phyloP scores from a whole-genome alignment of 2,329 filamentous ascomycete species.

The Pseudocercospora eumusae region DNA sequence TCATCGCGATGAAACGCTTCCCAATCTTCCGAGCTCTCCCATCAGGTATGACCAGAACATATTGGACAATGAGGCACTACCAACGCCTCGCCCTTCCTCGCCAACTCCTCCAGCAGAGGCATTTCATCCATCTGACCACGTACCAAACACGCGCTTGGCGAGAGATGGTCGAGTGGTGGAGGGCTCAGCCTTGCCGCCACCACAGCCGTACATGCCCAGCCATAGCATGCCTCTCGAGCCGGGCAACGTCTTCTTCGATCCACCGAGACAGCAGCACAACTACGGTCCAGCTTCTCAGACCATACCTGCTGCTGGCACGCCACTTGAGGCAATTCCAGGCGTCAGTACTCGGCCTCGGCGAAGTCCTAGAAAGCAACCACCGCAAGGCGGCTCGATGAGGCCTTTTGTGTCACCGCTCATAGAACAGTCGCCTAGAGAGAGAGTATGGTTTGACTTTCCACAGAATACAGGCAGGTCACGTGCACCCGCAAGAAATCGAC shows the following conservation, averaged over 20 bases:
- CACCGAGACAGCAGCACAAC: slow-evolving; percentile 13
- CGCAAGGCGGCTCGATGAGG: slow-evolving; percentile 30
- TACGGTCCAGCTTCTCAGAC: slow-evolving; percentile 15
- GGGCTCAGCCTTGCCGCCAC: slow-evolving; percentile 20
- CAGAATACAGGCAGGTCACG: slow-evolving; percentile 23
- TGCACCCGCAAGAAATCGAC: slow-evolving; percentile 9
- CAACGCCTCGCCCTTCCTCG: slow-evolving; percentile 39
- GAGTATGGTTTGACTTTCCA: slow-evolving; percentile 38
- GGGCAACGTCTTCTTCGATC: background rate
- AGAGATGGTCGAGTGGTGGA: slow-evolving; percentile 29
- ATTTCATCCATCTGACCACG: slow-evolving; percentile 31
- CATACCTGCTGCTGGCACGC: slow-evolving; percentile 29
- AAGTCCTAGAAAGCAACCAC: slow-evolving; percentile 25
- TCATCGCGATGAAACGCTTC: background rate
- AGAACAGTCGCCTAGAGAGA: slow-evolving; percentile 26
- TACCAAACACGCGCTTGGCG: slow-evolving; percentile 26
- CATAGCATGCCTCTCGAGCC: slow-evolving; percentile 9
- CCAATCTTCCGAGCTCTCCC: slow-evolving; percentile 21
- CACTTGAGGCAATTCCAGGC: slow-evolving; percentile 33
- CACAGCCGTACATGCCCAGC: slow-evolving; percentile 19
- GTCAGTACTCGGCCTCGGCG: slow-evolving; percentile 21
- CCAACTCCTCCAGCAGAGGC: slow-evolving; percentile 25
- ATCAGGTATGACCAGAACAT: background rate
- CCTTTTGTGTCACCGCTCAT: slow-evolving; percentile 37
- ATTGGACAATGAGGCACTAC: slow-evolving; percentile 19